Conservation (phyloP, 306 rosid species). For the Sechiopsis laciniata region DNA sequence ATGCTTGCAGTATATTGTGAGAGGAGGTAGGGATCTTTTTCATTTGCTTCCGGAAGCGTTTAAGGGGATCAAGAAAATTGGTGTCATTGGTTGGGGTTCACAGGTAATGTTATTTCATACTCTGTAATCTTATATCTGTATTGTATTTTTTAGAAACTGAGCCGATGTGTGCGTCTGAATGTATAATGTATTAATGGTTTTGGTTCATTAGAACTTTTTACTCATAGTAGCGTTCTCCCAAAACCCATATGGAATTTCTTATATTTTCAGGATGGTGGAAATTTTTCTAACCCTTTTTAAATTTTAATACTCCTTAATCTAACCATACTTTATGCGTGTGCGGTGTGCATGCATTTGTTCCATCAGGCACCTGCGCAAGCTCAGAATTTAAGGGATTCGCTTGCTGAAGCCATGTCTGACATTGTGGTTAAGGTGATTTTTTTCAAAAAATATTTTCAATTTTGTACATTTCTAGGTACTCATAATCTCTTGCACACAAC, state of each 20-base stretch:
- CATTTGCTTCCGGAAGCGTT: conserved; percentile 75
- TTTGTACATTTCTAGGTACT: neutral
- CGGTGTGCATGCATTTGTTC: neutral
- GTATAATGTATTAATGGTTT: too few relatives aligned
- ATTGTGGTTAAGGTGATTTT: conserved; percentile 79
- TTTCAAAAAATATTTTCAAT: neutral
- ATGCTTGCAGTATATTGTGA: conserved; percentile 55
- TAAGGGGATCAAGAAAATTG: conserved; percentile 91
- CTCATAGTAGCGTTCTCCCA: too few relatives aligned
- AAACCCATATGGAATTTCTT: too few relatives aligned
- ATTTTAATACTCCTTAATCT: neutral
- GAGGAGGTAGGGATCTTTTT: conserved; percentile 91
- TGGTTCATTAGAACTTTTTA: too few relatives aligned
- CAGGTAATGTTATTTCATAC: conserved; percentile 46
- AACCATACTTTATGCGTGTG: neutral
- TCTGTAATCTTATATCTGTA: too few relatives aligned
- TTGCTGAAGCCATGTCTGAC: conserved; percentile 76
- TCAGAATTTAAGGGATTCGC: conserved; percentile 86
- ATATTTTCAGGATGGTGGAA: too few relatives aligned
- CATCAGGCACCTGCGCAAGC: conserved; percentile 98
- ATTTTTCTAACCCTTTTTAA: too few relatives aligned
- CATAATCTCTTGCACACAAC: neutral
- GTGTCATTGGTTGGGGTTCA: conserved; percentile 99
- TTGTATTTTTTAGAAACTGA: too few relatives aligned
- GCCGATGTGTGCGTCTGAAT: too few relatives aligned